These are phyloP conservation scores for Picea engelmannii DNA, from an alignment of 83 land plant genomes.

Conservation along the genomic window DNA sequence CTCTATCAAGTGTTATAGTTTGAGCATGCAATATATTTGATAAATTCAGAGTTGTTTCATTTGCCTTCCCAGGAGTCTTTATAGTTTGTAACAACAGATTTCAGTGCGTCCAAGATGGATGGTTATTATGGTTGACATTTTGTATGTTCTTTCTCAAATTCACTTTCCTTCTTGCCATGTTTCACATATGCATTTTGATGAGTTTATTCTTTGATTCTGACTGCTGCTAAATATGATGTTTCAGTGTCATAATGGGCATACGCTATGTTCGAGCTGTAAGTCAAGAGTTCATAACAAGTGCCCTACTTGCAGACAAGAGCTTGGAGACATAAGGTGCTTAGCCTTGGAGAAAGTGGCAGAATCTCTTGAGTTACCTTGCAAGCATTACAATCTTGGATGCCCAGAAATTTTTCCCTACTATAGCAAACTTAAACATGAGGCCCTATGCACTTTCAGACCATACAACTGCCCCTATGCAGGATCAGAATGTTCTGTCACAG, in stretches of 20 bases:
- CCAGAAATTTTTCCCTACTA: conserved; percentile 63
- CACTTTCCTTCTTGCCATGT: too few relatives aligned
- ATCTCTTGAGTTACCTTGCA: conserved; percentile 67
- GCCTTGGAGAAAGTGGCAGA: conserved; percentile 78
- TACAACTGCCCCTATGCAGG: conserved; percentile 79
- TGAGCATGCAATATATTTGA: too few relatives aligned
- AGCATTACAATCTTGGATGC: conserved; percentile 45
- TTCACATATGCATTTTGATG: too few relatives aligned
- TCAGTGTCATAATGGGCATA: conserved; percentile 78
- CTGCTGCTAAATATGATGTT: too few relatives aligned
- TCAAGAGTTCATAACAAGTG: conserved; percentile 66
- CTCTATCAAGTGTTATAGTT: too few relatives aligned
- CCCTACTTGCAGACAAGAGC: conserved; percentile 75
- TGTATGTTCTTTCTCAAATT: too few relatives aligned
- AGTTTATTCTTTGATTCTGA: too few relatives aligned
- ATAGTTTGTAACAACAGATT: too few relatives aligned
- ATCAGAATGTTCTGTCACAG: conserved; percentile 59
- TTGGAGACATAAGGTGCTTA: conserved; percentile 69
- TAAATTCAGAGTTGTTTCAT: too few relatives aligned
- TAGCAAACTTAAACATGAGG: conserved; percentile 64
- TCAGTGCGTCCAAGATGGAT: too few relatives aligned
- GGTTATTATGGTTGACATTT: too few relatives aligned
- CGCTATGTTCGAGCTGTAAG: conserved; percentile 63
- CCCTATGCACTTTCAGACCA: conserved; percentile 58
- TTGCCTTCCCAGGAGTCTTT: too few relatives aligned